phyloP scores from a whole-genome alignment of 345 rosid species.

The Aquilaria malaccensis region DNA sequence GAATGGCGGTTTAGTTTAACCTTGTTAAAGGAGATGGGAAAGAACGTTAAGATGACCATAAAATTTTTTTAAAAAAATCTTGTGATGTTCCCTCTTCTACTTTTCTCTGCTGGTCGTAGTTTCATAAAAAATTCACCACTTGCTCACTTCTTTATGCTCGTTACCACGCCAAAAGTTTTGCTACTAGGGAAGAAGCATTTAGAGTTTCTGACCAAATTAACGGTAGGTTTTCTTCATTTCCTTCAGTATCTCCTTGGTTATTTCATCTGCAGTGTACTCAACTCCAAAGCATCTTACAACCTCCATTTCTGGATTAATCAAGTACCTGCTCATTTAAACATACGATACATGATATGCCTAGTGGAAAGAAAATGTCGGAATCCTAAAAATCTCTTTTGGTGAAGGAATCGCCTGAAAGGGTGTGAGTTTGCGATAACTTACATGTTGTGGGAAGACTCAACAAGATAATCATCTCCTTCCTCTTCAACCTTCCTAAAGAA shows the following conservation, averaged over 20 bases:
- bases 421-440: constrained; percentile 17
- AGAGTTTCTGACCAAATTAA: background rate
- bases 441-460: constrained; percentile 81
- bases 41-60: no score
- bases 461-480: constrained; percentile 84
- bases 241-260: constrained; percentile 46
- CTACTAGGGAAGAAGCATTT: no score
- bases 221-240: constrained; percentile 33
- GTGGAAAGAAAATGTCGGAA: background rate
- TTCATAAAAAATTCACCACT: no score
- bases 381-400: background rate
- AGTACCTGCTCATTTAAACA: constrained; percentile 42
- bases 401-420: background rate
- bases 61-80: no score
- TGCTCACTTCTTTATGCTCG: no score
- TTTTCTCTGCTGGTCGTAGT: no score
- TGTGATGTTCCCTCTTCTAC: no score
- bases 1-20: no score
- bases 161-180: no score
- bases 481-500: constrained; percentile 79
- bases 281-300: constrained; percentile 67
- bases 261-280: constrained; percentile 61
- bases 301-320: constrained; percentile 81
- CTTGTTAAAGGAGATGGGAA: no score
- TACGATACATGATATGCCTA: background rate